These are phyloP conservation scores for Acanthamoeba culbertsoni DNA, from an alignment of 208 protist genomes.

Conservation along the genomic window DNA sequence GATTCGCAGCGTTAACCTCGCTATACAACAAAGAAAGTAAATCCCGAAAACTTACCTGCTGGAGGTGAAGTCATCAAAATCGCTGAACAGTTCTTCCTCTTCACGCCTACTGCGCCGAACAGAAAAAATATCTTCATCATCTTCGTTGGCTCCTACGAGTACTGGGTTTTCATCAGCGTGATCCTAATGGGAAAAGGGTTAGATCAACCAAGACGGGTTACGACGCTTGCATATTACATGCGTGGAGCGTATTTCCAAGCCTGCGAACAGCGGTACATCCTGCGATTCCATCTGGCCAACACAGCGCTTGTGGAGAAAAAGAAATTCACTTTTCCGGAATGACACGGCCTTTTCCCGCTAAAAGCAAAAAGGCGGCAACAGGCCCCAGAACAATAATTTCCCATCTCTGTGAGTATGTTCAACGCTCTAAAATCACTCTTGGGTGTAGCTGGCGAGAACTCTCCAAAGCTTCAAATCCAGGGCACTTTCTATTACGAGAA, in stretches of 20 bases:
- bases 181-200: not conserved
- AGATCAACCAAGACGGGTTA: not conserved
- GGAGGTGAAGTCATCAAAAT: not conserved
- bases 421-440: not conserved
- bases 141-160: not conserved
- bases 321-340: no score
- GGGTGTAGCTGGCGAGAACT: not conserved
- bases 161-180: not conserved
- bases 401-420: no score
- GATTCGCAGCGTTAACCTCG: no score
- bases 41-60: not conserved
- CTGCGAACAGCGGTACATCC: no score
- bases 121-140: not conserved
- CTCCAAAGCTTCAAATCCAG: not conserved
- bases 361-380: no score
- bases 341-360: no score
- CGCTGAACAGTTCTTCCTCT: not conserved
- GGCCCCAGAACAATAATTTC: not conserved
- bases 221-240: no score
- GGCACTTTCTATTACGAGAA: not conserved
- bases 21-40: no score
- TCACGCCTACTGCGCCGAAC: not conserved
- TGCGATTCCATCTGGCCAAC: no score
- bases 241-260: not conserved
- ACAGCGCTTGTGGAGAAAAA: no score